A percentile compares a stretch with the other conserved stretches of the same genome.
These are phyloP conservation scores for Polyplosphaeria fusca DNA, from an alignment of 495 filamentous ascomycete genomes.

Conservation along the genomic window DNA sequence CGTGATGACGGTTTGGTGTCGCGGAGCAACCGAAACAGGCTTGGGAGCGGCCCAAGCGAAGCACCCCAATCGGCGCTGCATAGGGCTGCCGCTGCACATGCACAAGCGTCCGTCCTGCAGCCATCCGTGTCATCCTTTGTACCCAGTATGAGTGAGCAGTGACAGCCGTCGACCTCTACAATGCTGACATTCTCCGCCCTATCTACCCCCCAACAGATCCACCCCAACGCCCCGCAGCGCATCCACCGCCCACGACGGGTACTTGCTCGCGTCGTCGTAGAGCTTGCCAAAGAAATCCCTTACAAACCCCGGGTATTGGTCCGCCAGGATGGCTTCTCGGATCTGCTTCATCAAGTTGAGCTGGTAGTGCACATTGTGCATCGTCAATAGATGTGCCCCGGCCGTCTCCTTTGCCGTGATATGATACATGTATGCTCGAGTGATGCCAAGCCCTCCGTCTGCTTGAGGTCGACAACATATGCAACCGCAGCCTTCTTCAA, in stretches of 20 bases:
- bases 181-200: too few species aligned
- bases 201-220: constrained; percentile 57
- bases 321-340: constrained; percentile 76
- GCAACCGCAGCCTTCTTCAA: constrained; percentile 80
- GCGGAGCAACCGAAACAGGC: not conserved
- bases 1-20: not conserved
- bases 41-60: not conserved
- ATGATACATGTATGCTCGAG: constrained; percentile 87
- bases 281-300: constrained; percentile 69
- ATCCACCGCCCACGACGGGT: constrained; percentile 79
- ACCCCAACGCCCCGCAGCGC: constrained; percentile 83
- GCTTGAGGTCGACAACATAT: constrained; percentile 65
- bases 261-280: constrained; percentile 64
- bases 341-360: constrained; percentile 74
- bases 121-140: too few species aligned
- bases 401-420: constrained; percentile 91
- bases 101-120: too few species aligned
- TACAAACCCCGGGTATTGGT: constrained; percentile 76
- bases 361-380: constrained; percentile 93
- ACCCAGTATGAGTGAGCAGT: too few species aligned
- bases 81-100: not conserved
- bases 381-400: constrained; percentile 87
- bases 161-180: too few species aligned
- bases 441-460: constrained; percentile 77
- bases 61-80: constrained; percentile 1